Evolutionary conservation across 768 basidiomycete species (phyloP), one percentile per base, ranked within the genome.

Genomic region (Hypholoma sublateritium): DNA sequence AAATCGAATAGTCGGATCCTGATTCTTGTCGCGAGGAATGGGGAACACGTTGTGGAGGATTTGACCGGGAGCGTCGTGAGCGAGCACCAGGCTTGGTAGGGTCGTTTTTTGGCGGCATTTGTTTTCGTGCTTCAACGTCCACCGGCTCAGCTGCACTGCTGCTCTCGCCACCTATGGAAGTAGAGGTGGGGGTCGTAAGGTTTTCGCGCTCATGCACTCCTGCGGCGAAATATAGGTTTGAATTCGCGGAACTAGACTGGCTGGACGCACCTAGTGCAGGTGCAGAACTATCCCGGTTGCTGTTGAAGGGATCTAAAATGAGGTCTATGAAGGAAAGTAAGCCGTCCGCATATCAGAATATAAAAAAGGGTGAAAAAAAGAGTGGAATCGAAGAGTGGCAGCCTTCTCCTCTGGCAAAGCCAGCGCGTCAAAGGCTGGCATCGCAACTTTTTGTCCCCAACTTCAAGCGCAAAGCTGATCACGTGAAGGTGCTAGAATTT

Each of bases 71-170:
- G 46, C 66, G 70, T 53, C 67, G 64, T 49, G 59, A 67, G 50
- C 46, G 46, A 16, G 46, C 46, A 47, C 57, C 65, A 54, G 59
- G 49, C 54, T 59, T 58, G 47, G 61, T 45, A 28, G 57, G 63
- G 68, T 69, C 67, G 57, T 66, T 58, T 48, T 60, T 62, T 21
- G 65, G 64, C 53, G 66, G 47, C 60, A 65, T 68, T 14, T 59
- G 62, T 57, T 61, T 59, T 60, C 61, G 64, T 43, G 65, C 68
- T 71, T 70, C 67, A 61, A 59, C 65, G 59, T 44, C 55, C 66
- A 66, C 62, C 57, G 59, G 57, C 45, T 55, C 48, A 59, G 61
- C 50, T 42, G 60, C 24, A 61, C 46, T 46, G 36, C 49, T 59
- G 60, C 52, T 48, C 35, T 60, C 67, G 48, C 55, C 19, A 55